A percentile compares a stretch with the other conserved stretches of the same genome.
Conservation (phyloP, 83 land plant genomes). For the Diphasiastrum complanatum region DNA sequence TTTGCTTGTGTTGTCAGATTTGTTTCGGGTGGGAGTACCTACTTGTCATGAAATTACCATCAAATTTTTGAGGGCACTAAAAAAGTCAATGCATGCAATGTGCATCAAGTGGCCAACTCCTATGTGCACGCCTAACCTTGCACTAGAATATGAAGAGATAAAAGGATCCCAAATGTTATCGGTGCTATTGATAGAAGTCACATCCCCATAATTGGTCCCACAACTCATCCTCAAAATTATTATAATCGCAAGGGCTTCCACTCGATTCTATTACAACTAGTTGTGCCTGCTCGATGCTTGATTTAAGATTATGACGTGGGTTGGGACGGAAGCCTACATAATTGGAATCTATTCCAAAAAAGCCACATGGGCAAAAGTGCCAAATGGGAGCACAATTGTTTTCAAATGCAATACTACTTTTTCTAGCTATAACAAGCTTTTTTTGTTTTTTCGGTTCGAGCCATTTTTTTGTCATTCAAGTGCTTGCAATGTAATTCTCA, state of each 20-base stretch:
- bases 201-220: background rate
- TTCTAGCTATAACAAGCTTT: too few relatives aligned
- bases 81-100: too few relatives aligned
- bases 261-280: background rate
- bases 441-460: too few relatives aligned
- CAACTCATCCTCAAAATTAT: background rate
- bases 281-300: background rate
- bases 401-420: too few relatives aligned
- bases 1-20: too few relatives aligned
- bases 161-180: slow-evolving; percentile 1
- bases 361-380: background rate
- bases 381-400: background rate
- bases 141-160: background rate
- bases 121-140: too few relatives aligned
- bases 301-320: slow-evolving; percentile 8
- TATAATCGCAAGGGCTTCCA: slow-evolving; percentile 1
- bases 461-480: too few relatives aligned
- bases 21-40: too few relatives aligned
- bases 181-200: slow-evolving; percentile 10
- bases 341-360: background rate
- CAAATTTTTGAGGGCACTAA: too few relatives aligned
- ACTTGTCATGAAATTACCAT: too few relatives aligned
- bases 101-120: too few relatives aligned
- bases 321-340: slow-evolving; percentile 8
- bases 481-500: too few relatives aligned